A percentile compares a stretch with the other conserved stretches of the same genome.
phyloP scores from a whole-genome alignment of 352 stramenopile species.

The Phytophthora fragariaefolia region DNA sequence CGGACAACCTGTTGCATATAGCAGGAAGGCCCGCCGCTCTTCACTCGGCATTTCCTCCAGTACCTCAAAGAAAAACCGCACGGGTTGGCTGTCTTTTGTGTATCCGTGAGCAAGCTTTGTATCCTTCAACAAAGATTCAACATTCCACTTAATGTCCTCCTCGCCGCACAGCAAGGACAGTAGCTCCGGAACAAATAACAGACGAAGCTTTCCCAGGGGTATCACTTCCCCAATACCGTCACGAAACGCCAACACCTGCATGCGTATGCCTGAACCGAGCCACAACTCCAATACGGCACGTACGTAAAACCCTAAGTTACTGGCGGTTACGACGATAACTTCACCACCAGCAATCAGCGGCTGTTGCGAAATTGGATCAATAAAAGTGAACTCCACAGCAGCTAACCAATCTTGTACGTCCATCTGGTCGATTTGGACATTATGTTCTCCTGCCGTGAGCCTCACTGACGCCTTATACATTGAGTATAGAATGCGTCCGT shows the following conservation, averaged over 20 bases:
- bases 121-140: constrained; percentile 63
- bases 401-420: constrained; percentile 61
- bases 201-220: constrained; percentile 67
- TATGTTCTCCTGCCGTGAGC: constrained; percentile 29
- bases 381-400: constrained; percentile 72
- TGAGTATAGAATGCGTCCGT: constrained; percentile 64
- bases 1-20: constrained; percentile 86
- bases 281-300: constrained; percentile 63
- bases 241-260: constrained; percentile 77
- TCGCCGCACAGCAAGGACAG: constrained; percentile 75
- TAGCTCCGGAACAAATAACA: constrained; percentile 76
- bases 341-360: constrained; percentile 55
- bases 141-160: constrained; percentile 74
- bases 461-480: constrained; percentile 57
- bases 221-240: constrained; percentile 81
- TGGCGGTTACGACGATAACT: constrained; percentile 51
- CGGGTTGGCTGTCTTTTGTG: constrained; percentile 72
- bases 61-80: constrained; percentile 75
- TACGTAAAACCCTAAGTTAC: constrained; percentile 69
- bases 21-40: constrained; percentile 73
- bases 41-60: constrained; percentile 68
- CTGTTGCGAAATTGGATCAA: constrained; percentile 81
- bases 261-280: constrained; percentile 65
- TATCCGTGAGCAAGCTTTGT: constrained; percentile 88
- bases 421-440: constrained; percentile 70